Evolutionary conservation across 2,329 filamentous ascomycete genomes (phyloP), one percentile per base, ranked within the genome.

Genomic region (Pochonia chlamydosporia): DNA sequence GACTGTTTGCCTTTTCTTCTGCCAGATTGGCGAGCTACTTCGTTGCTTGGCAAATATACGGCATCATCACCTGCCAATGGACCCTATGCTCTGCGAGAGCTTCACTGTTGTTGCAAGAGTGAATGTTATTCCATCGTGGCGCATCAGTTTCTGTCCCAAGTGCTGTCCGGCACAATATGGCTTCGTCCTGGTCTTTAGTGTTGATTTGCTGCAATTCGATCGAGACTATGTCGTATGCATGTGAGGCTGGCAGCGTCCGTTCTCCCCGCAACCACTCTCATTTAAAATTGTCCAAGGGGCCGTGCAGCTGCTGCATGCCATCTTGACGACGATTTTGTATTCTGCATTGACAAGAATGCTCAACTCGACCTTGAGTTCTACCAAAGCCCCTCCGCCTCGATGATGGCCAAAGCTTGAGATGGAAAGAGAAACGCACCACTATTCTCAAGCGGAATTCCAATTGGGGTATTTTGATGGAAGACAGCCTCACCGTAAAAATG

Each of bases 261-360:
- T 28, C 26, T 28, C 7, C 26, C 26, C 13, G 26, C 26, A 39
- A 9, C 35, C 35, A 39, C 33, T 14, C 23, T 35, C 23, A 24
- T 43, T 47, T 49, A 25, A 47, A 49, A 49, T 46, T 49, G 21
- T 20, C 39, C 26, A 36, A 47, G 48, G 48, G 48, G 44, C 30
- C 33, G n/a, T 43, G 48, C 44, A 47, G 35, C 35, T 9, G 35
- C 21, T 39, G 35, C 35, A 39, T 39, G 9, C n/a, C 35, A 39
- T 23, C 35, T 6, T 36, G 8, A 36, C n/a, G 33, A 20, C 33
- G n/a, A 5, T 45, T 24, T 16, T 40, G n/a, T 18, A 33, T 11
- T 36, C 30, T 20, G 25, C 24, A 20, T 26, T 20, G 35, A 23
- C 35, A 23, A 16, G 35, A 39, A 23, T 20, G 18, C 35, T 21